Percentiles rank a stretch among this genome's conserved stretches.
Conservation (phyloP, 2,329 filamentous ascomycete genomes). For the Trichoderma koningii region DNA sequence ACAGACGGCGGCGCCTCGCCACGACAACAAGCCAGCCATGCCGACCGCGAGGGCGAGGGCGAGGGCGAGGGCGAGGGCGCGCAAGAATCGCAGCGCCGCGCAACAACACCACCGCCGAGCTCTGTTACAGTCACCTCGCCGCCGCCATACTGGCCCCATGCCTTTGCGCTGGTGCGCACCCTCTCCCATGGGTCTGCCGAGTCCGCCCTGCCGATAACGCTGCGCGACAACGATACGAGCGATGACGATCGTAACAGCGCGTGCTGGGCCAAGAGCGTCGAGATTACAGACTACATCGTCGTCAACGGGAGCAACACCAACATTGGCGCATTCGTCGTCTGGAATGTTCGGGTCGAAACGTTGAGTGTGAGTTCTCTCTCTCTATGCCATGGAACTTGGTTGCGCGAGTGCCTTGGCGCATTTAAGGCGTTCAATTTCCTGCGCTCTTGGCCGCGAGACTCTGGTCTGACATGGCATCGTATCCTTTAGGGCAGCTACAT, state of each 20-base stretch:
- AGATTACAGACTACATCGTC: slow-evolving; percentile 58
- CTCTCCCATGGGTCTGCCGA: slow-evolving; percentile 51
- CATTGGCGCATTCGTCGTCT: slow-evolving; percentile 90
- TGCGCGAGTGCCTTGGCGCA: not conserved
- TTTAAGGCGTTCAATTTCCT: too few species aligned
- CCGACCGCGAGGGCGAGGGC: slow-evolving; percentile 24
- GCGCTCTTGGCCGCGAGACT: not conserved
- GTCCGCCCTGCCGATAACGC: slow-evolving; percentile 58
- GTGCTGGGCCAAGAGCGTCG: slow-evolving; percentile 66
- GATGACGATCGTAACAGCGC: slow-evolving; percentile 56
- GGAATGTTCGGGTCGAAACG: slow-evolving; percentile 87
- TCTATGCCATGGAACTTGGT: not conserved
- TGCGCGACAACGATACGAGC: slow-evolving; percentile 63
- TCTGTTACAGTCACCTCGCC: slow-evolving; percentile 44
- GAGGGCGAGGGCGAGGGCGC: slow-evolving; percentile 26
- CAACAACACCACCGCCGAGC: slow-evolving; percentile 35
- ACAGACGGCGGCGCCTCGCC: not conserved
- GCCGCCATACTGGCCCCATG: slow-evolving; percentile 50
- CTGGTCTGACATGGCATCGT: too few species aligned
- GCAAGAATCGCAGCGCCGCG: slow-evolving; percentile 29
- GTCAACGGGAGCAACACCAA: slow-evolving; percentile 59
- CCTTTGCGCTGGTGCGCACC: slow-evolving; percentile 40
- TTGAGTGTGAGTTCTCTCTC: slow-evolving; percentile 63
- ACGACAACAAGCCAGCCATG: not conserved
- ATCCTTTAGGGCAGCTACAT: slow-evolving; percentile 62